Base-by-base conservation (phyloP, 75 land plant species). In the Sequoia sempervirens region DNA sequence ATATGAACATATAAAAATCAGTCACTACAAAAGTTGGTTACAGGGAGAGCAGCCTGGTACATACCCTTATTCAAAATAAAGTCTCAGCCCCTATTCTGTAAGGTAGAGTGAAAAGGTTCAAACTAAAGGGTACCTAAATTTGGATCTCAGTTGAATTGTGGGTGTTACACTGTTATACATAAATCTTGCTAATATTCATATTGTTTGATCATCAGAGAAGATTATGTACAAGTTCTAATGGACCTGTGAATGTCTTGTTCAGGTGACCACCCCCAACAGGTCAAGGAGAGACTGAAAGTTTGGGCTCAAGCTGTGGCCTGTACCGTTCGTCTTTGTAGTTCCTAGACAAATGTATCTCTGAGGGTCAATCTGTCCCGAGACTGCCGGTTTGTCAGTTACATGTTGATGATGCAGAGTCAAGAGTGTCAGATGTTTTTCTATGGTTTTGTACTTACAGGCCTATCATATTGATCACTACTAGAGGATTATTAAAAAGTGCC, bases 291-390 rank as follows among this genome's bases (percentile, higher is more conserved):
- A 54, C 64, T 87, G 34, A 81, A 82, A 45, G 84, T 87, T 46
- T 87, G 89, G 89, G 89, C 89, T 23, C 89, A 87, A 47, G 89
- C 84, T 28, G 89, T 87, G 72, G 89, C 89, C 30, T 85, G 83
- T 58, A 79, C 89, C 20, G 75, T 82, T 72, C 47, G 70, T 30
- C n/a, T 73, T 36, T 83, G 84, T 52, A 75, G 26, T 14, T 64
- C 47, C 45, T 41, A 78, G 80, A 10, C 7, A 78, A 78, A 78
- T 7, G 13, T 23, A 40, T 45, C 7, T 45, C 78, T 75, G 50
- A 23, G 30, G 50, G 47, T 78, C n/a, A 45, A 45, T 78, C 80
- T 78, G 50, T 78, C n/a, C 52, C 23, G 3, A n/a, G 32, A 26
- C 45, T 26, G 28, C 41, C 79, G 43, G 43, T 40, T 76, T 75